Base-by-base conservation (phyloP, 2,329 filamentous ascomycete genomes). In the Penicillium sp. region DNA sequence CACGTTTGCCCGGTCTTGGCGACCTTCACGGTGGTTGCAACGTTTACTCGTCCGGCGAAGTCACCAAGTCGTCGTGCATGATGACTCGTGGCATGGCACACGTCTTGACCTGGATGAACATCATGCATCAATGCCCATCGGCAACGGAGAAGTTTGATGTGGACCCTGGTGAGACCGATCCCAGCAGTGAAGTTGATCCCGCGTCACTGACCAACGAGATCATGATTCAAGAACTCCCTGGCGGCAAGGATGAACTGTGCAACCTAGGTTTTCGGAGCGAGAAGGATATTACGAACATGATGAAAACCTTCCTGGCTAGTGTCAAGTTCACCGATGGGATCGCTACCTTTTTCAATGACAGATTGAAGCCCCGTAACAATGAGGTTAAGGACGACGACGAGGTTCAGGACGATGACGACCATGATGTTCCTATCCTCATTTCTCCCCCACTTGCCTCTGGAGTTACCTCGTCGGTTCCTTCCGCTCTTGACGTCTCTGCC, bases 41-140 rank as follows among this genome's bases (percentile, higher is more conserved):
- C 5, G 81, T 85, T 58, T 88, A 88, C 71, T 87, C 87, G n/a
- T 82, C 86, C 1, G 87, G 87, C 4, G 84, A 88, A 58, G 64
- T 73, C 1, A 67, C 78, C 33, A 78, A 84, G 65, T 75, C 75
- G 8, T 89, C 95, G 69, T 77, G 78, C 36, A 81, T 90, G 58
- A 79, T 92, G 50, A 76, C 87, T 12, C 70, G 69, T 11, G 80
- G 47, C 28, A 10, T 55, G 11, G 7, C 68, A 12, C 70, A 76
- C 2, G 81, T 89, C 26, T 70, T 90, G 2, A 70, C 75, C 37
- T 91, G 86, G 80, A 76, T 91, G 35, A 74, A 84, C 46, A 75
- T 82, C 36, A 79, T 88, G 12, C 80, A 82, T 5, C 67, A 11
- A 14, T 30, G 31, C 9, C 51, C 45, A 4, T 11, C 16, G 4